phyloP scores from a whole-genome alignment of 352 stramenopile species.

The Globisporangium paddicum region DNA sequence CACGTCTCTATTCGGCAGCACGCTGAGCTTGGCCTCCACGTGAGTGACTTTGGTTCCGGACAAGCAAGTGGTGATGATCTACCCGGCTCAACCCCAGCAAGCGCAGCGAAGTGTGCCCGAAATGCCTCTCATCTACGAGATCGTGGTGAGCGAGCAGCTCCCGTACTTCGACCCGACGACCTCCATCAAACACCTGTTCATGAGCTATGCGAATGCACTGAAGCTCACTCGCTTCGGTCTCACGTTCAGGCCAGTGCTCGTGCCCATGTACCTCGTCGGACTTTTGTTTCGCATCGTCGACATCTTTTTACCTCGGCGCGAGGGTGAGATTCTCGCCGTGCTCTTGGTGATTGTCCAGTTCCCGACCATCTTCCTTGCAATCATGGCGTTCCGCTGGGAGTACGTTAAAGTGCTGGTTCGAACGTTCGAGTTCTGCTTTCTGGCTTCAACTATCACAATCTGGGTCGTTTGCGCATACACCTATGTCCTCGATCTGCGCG shows the following conservation, averaged over 20 bases:
- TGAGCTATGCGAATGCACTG: not conserved
- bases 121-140: not conserved
- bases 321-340: not conserved
- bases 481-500: not conserved
- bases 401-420: conserved; percentile 2
- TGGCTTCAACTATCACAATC: not conserved
- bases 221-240: not conserved
- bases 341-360: not conserved
- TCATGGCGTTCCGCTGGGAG: not conserved
- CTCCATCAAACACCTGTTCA: conserved; percentile 1
- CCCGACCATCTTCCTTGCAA: not conserved
- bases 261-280: not conserved
- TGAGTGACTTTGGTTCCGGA: not conserved
- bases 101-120: not conserved
- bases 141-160: conserved; percentile 5
- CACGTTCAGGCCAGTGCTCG: not conserved
- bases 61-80: not conserved
- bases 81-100: not conserved
- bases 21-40: not conserved
- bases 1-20: too few species aligned
- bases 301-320: not conserved
- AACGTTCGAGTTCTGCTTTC: conserved; percentile 7
- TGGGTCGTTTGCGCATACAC: not conserved
- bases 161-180: conserved; percentile 4
- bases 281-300: not conserved